Conservation (phyloP, 768 basidiomycete genomes). For the Auriscalpium vulgare region DNA sequence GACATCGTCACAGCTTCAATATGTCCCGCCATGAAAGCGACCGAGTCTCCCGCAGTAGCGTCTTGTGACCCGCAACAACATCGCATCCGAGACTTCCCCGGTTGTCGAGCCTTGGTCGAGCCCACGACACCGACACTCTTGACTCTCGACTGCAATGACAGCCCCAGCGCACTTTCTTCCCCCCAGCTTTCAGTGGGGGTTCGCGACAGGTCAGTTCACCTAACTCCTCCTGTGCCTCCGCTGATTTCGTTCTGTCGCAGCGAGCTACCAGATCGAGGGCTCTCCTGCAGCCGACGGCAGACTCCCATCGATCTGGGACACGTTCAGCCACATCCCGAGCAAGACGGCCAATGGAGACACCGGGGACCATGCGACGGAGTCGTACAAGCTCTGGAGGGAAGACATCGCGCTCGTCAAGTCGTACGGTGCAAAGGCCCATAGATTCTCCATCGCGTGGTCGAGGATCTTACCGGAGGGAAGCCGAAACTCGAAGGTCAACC, state of each 20-base stretch:
- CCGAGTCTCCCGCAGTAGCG: too few species aligned
- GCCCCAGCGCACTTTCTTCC: neutral
- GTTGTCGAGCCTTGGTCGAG: too few species aligned
- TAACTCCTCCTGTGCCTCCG: neutral
- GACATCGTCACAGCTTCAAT: too few species aligned
- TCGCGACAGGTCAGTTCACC: neutral
- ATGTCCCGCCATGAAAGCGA: too few species aligned
- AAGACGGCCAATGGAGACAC: constrained; percentile 36
- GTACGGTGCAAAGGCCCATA: constrained; percentile 40
- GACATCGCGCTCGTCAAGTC: constrained; percentile 38
- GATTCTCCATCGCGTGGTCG: constrained; percentile 49
- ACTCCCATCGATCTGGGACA: constrained; percentile 42
- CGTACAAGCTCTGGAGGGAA: constrained; percentile 34
- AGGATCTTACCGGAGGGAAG: constrained; percentile 44
- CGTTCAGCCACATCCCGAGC: constrained; percentile 34
- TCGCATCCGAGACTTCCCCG: too few species aligned
- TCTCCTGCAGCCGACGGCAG: constrained; percentile 30
- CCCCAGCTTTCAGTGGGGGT: neutral
- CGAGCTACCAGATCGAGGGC: constrained; percentile 45
- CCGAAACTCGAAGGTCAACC: constrained; percentile 37
- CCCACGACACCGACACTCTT: too few species aligned
- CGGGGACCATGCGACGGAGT: constrained; percentile 40
- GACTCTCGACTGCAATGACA: too few species aligned
- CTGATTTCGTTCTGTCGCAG: constrained; percentile 16
- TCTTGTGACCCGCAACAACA: too few species aligned